Evolutionary conservation across 768 basidiomycete genomes (phyloP), one percentile per base, ranked within the genome.

Genomic region (Clitopilus passeckerianus): DNA sequence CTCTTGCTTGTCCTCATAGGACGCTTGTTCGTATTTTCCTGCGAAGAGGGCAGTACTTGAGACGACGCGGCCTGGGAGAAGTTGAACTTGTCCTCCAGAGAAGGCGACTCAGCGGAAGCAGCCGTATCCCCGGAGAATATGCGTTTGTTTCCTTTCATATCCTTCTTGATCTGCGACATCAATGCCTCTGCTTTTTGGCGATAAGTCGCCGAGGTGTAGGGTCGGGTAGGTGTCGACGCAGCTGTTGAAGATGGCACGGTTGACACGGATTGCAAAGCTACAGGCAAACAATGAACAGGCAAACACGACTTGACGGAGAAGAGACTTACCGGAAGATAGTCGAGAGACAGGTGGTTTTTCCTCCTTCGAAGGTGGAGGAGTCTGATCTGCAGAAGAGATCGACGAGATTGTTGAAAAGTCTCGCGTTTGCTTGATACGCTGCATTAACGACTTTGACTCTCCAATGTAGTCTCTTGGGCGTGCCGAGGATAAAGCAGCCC

Each of bases 151-250:
- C 85, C 82, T 65, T 84, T 86, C 80, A 92, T 85, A 65, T 91
- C 90, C 59, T 78, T 81, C 71, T 88, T 89, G 63, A 95, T 93
- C 63, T 92, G 90, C 23, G 88, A 89, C 90, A 95, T 93, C 52
- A 95, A 72, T 23, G 79, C 85, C 8, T 85, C 89, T 12, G 91
- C 93, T 64, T 91, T 86, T 64, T 85, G 78, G 43, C 92, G 84
- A 69, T 91, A 91, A 8, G 80, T 82, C 20, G 85, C 76, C 7
- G 90, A 87, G 0, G 88, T 86, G 59, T 84, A 83, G 2, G 75
- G 72, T 53, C 65, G 73, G 41, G 66, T 59, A 59, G 67, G 72
- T 27, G 76, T 73, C 55, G 62, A 68, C n/a, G 71, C 62, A 12
- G 73, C 70, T 27, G 69, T 70, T 24, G 71, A 69, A 35, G 72